phyloP scores from a whole-genome alignment of 2,329 filamentous ascomycete genomes.

The Exophiala calicioides region DNA sequence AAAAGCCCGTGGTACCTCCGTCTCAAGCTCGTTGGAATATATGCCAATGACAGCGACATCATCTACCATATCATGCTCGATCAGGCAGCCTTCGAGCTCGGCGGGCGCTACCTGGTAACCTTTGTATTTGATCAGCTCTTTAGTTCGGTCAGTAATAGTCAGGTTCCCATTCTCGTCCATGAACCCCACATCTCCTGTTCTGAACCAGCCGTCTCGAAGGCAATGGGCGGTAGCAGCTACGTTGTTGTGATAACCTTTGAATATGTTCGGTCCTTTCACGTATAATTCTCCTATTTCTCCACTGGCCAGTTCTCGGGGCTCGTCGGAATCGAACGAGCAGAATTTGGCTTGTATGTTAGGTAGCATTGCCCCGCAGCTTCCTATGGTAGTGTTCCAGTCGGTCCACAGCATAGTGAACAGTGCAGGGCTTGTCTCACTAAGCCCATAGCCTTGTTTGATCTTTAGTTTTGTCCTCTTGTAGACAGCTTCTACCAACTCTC shows the following conservation, averaged over 20 bases:
- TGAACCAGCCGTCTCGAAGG: neutral
- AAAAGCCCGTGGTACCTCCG: neutral
- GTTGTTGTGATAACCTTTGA: neutral
- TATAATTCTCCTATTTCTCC: neutral
- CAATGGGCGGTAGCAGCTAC: neutral
- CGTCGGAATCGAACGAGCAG: neutral
- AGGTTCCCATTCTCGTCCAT: neutral
- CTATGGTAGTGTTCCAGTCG: neutral
- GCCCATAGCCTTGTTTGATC: conserved; percentile 77
- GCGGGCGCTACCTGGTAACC: conserved; percentile 81
- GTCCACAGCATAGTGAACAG: neutral
- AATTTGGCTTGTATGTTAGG: neutral
- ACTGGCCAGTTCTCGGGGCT: neutral
- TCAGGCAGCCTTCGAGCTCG: conserved; percentile 76
- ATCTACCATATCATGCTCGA: conserved; percentile 70
- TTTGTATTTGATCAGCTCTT: conserved; percentile 71
- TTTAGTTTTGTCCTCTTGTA: conserved; percentile 59
- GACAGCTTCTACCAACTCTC: conserved; percentile 69
- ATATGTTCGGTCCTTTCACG: neutral
- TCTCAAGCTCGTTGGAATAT: neutral
- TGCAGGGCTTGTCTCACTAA: conserved; percentile 65
- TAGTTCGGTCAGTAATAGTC: conserved; percentile 63
- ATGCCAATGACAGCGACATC: conserved; percentile 72
- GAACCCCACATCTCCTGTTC: neutral
- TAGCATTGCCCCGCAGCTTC: neutral